Conservation (phyloP, 495 filamentous ascomycete species). For the Xylaria venustula region DNA sequence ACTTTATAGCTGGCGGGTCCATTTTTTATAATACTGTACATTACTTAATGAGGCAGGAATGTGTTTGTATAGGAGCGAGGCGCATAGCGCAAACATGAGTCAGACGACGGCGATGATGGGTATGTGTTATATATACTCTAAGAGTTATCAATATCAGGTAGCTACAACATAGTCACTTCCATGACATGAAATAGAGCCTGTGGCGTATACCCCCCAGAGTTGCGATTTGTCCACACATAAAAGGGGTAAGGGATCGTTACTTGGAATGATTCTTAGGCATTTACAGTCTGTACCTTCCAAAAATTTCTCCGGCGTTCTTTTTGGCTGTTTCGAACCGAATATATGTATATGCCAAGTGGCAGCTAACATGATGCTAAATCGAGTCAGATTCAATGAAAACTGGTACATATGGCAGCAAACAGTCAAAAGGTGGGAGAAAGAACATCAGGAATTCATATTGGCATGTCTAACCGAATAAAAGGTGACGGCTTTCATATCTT, state of each 20-base stretch:
- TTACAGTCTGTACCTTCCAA: conserved; percentile 6
- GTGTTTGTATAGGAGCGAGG: background rate
- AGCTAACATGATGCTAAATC: too few relatives aligned
- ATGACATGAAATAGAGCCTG: background rate
- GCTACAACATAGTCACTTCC: background rate
- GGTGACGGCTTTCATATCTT: too few relatives aligned
- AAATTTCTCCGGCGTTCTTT: too few relatives aligned
- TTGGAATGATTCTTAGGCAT: background rate
- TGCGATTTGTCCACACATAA: too few relatives aligned
- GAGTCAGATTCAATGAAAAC: too few relatives aligned
- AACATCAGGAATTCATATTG: too few relatives aligned
- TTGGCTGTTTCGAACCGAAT: too few relatives aligned
- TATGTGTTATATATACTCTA: background rate
- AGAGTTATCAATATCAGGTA: background rate
- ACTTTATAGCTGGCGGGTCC: conserved; percentile 6
- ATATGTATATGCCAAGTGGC: too few relatives aligned
- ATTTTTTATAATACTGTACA: conserved; percentile 5
- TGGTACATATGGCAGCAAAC: too few relatives aligned
- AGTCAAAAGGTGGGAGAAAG: too few relatives aligned
- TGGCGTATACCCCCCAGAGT: too few relatives aligned
- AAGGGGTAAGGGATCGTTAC: background rate
- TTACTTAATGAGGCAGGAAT: background rate
- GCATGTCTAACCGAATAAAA: too few relatives aligned
- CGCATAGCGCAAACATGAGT: background rate
- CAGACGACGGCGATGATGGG: background rate